Evolutionary conservation across 345 rosid species (phyloP).

Genomic region (Sapria himalayana): DNA sequence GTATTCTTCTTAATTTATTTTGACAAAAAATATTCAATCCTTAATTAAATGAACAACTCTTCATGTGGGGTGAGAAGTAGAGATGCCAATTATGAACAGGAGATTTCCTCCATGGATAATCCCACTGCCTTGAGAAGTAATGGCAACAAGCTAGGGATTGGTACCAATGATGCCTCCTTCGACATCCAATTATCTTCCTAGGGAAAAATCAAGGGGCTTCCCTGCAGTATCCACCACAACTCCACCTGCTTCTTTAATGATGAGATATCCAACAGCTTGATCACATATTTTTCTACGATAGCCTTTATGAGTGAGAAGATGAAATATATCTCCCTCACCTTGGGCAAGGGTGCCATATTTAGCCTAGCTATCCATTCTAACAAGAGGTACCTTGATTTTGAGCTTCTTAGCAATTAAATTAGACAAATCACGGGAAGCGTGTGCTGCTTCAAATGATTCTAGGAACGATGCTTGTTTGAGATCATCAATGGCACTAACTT

Average conservation of each 20-base stretch:
- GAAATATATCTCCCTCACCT: constrained; percentile 88
- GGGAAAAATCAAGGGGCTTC: constrained; percentile 56
- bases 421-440: constrained; percentile 49
- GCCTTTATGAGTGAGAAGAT: constrained; percentile 65
- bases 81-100: no score
- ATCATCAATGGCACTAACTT: constrained; percentile 48
- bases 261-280: constrained; percentile 88
- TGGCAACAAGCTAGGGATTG: constrained; percentile 73
- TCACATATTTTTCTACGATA: constrained; percentile 95
- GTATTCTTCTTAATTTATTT: no score
- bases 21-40: no score
- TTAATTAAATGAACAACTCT: no score
- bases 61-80: no score
- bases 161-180: constrained; percentile 61
- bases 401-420: constrained; percentile 79
- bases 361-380: constrained; percentile 85
- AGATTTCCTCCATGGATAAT: constrained; percentile 49
- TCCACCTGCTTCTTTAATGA: constrained; percentile 88
- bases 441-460: constrained; percentile 81
- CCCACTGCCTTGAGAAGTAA: constrained; percentile 49
- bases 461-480: constrained; percentile 82
- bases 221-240: constrained; percentile 59
- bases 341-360: constrained; percentile 80
- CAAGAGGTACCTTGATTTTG: constrained; percentile 77
- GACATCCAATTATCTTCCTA: constrained; percentile 49